These are phyloP conservation scores for Cercospora canescens DNA, from an alignment of 2,329 filamentous ascomycete genomes.

Conservation along the genomic window DNA sequence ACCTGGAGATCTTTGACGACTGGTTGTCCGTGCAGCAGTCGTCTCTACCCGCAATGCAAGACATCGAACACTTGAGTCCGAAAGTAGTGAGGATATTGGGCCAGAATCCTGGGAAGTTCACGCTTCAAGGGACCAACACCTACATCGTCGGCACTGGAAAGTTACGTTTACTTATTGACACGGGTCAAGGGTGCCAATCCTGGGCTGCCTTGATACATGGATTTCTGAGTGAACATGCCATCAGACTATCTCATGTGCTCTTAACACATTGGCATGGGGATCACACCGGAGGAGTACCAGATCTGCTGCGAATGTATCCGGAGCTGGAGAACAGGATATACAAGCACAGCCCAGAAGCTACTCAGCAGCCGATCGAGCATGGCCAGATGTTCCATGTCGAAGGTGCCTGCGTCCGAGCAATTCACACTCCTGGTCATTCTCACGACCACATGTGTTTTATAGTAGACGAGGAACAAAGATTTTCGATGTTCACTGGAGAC, in stretches of 20 bases:
- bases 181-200: constrained; percentile 90
- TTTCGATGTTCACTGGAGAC: constrained; percentile 42
- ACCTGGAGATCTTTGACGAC: too few species aligned
- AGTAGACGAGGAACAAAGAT: constrained; percentile 35
- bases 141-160: constrained; percentile 81
- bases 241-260: constrained; percentile 67
- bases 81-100: too few species aligned
- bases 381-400: constrained; percentile 41
- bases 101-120: constrained; percentile 85
- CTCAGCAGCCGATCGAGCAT: constrained; percentile 39
- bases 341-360: constrained; percentile 38
- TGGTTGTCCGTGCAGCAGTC: too few species aligned
- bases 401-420: constrained; percentile 42
- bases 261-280: constrained; percentile 94
- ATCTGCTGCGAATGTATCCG: constrained; percentile 39
- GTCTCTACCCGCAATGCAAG: too few species aligned
- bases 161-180: constrained; percentile 80
- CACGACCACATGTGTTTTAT: constrained; percentile 40
- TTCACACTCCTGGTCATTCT: constrained; percentile 38
- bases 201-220: too few species aligned
- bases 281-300: constrained; percentile 71
- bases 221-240: constrained; percentile 48
- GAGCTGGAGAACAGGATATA: constrained; percentile 35
- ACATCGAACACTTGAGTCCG: too few species aligned
- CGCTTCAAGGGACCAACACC: constrained; percentile 83